Conservation (phyloP, 306 rosid species). For the Castanospermum australe region DNA sequence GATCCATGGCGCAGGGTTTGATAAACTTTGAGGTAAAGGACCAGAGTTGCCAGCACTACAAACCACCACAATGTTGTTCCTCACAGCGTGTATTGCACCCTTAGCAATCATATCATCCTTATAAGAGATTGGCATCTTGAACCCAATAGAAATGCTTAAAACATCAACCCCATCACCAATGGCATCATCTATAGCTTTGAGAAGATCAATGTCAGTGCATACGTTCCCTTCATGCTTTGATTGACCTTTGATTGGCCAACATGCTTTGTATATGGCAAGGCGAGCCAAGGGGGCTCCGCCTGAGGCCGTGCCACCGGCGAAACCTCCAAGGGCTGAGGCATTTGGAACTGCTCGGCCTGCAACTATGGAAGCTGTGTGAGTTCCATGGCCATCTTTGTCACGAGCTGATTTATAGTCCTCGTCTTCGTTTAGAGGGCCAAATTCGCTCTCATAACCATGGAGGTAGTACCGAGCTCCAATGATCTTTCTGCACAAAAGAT, state of each 20-base stretch:
- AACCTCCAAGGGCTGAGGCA: conserved; percentile 67
- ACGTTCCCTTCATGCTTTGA: conserved; percentile 61
- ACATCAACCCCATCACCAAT: conserved; percentile 80
- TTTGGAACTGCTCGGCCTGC: conserved; percentile 57
- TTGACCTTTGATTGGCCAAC: conserved; percentile 76
- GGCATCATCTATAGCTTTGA: conserved; percentile 92
- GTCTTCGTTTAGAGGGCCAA: conserved; percentile 52
- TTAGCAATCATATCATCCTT: conserved; percentile 58
- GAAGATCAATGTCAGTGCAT: conserved; percentile 68
- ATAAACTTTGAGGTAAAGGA: conserved; percentile 57
- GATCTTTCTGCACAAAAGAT: conserved; percentile 51
- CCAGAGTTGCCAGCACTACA: conserved; percentile 91
- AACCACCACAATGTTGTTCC: conserved; percentile 69
- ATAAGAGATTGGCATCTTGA: conserved; percentile 36
- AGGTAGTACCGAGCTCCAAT: conserved; percentile 86
- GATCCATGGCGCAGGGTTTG: conserved; percentile 85
- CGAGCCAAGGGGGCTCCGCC: conserved; percentile 81
- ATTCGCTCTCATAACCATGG: conserved; percentile 49
- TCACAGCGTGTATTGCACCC: conserved; percentile 67
- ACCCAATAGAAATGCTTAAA: conserved; percentile 73
- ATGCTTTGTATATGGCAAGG: conserved; percentile 89
- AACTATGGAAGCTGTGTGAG: conserved; percentile 83
- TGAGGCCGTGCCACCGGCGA: conserved; percentile 66
- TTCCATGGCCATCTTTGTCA: conserved; percentile 90
- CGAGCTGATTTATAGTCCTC: conserved; percentile 78